Conservation (phyloP, 805 yeast genomes). For the Saturnispora gosingensis region DNA sequence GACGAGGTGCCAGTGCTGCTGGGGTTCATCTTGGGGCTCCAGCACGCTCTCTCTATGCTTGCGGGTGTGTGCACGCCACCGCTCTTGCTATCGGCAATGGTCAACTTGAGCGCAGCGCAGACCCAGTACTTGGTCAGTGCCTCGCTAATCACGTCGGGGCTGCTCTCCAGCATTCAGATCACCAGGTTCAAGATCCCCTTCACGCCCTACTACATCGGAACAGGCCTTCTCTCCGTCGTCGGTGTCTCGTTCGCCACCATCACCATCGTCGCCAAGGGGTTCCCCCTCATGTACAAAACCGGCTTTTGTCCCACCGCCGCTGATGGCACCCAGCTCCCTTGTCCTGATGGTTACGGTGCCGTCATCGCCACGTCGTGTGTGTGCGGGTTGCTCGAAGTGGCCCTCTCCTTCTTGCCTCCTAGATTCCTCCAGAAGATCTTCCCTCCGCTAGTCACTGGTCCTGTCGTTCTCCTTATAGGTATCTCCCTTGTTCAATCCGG, state of each 20-base stretch:
- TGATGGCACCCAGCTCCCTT: constrained; percentile 62
- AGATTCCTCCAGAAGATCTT: constrained; percentile 57
- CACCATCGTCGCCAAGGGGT: constrained; percentile 62
- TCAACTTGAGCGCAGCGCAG: constrained; percentile 41
- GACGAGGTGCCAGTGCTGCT: constrained; percentile 71
- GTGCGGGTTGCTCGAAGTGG: constrained; percentile 69
- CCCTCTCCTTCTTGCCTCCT: constrained; percentile 72
- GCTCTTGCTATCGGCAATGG: constrained; percentile 53
- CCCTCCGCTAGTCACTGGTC: constrained; percentile 91
- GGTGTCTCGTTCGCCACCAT: constrained; percentile 90
- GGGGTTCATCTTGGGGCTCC: constrained; percentile 74
- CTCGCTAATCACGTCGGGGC: constrained; percentile 59
- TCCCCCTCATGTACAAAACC: constrained; percentile 72
- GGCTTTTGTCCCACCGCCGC: constrained; percentile 58
- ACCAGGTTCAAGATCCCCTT: constrained; percentile 68
- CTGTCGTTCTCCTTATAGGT: constrained; percentile 83
- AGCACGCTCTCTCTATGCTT: constrained; percentile 83
- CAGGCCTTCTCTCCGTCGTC: constrained; percentile 83
- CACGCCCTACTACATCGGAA: constrained; percentile 74
- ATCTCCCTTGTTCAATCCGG: constrained; percentile 60
- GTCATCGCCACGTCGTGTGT: constrained; percentile 68
- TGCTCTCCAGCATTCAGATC: constrained; percentile 67
- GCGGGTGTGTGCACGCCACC: constrained; percentile 90
- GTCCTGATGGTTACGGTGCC: constrained; percentile 90
- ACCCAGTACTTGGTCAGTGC: constrained; percentile 65